Percentiles rank a stretch among this genome's conserved stretches.
phyloP scores from a whole-genome alignment of 2,329 filamentous ascomycete species.

The Phyllosticta citriasiana region DNA sequence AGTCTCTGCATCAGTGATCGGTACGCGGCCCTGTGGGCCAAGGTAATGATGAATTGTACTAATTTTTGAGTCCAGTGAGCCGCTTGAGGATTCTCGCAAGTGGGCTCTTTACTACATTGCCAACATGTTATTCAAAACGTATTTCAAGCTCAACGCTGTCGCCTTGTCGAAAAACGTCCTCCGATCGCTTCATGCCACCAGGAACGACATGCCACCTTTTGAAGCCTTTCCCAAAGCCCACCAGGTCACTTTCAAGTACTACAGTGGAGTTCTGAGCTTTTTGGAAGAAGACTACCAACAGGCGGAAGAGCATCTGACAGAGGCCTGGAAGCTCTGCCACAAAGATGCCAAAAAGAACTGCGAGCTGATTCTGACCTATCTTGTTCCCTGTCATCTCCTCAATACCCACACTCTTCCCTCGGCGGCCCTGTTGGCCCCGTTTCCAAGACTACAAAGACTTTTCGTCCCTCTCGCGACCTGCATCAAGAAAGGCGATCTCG shows the following conservation, averaged over 20 bases:
- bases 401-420: slow-evolving; percentile 79
- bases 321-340: slow-evolving; percentile 76
- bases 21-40: slow-evolving; percentile 39
- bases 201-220: slow-evolving; percentile 70
- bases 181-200: slow-evolving; percentile 67
- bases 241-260: slow-evolving; percentile 92
- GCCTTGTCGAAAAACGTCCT: slow-evolving; percentile 85
- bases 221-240: slow-evolving; percentile 79
- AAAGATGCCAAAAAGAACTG: slow-evolving; percentile 62
- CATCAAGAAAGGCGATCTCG: slow-evolving; percentile 74
- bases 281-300: slow-evolving; percentile 82
- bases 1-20: slow-evolving; percentile 81
- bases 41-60: slow-evolving; percentile 9
- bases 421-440: slow-evolving; percentile 57
- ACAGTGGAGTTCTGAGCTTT: slow-evolving; percentile 86
- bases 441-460: slow-evolving; percentile 64
- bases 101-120: slow-evolving; percentile 96
- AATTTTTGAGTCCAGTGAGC: slow-evolving; percentile 34
- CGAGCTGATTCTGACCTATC: slow-evolving; percentile 83
- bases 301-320: slow-evolving; percentile 70
- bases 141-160: slow-evolving; percentile 89
- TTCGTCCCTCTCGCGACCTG: slow-evolving; percentile 69
- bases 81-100: slow-evolving; percentile 82
- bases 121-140: slow-evolving; percentile 95
- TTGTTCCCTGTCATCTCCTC: slow-evolving; percentile 86